Evolutionary conservation across 2,329 filamentous ascomycete genomes (phyloP).

Genomic region (Reticulascus tulasneorum): DNA sequence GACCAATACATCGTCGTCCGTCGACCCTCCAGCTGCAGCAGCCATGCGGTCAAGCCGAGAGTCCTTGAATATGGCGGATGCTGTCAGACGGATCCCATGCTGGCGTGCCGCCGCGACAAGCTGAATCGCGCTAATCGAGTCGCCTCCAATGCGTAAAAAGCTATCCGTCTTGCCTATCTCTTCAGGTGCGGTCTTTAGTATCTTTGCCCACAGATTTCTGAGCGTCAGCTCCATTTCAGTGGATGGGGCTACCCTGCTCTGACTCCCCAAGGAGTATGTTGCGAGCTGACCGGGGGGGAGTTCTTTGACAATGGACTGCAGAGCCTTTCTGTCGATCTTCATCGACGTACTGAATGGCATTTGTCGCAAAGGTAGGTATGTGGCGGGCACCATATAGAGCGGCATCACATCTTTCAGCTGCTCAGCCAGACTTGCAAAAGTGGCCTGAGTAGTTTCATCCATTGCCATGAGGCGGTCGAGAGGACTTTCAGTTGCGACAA

Average conservation of each 20-base stretch:
- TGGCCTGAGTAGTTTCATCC: neutral
- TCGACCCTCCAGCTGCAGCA: constrained; percentile 3
- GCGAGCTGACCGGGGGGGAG: neutral
- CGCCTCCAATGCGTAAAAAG: constrained; percentile 22
- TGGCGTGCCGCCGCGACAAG: constrained; percentile 9
- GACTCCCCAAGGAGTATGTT: neutral
- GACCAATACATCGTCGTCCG: neutral
- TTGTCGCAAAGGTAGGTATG: constrained; percentile 21
- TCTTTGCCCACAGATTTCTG: constrained; percentile 13
- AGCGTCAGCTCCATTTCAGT: constrained; percentile 9
- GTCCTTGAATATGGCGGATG: constrained; percentile 11
- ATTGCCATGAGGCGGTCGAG: neutral
- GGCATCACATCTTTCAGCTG: constrained; percentile 17
- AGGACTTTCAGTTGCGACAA: neutral
- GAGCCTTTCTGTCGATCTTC: constrained; percentile 15
- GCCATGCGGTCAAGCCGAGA: constrained; percentile 5
- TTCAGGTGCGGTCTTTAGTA: constrained; percentile 6
- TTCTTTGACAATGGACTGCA: neutral
- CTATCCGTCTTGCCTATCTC: constrained; percentile 14
- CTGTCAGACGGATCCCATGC: constrained; percentile 8
- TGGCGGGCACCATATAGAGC: constrained; percentile 29
- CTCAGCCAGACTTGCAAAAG: neutral
- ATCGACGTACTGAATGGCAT: constrained; percentile 15
- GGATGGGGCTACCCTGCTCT: neutral
- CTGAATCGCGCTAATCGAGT: constrained; percentile 28